These are phyloP conservation scores for Acephala macrosclerotiorum DNA, from an alignment of 2,329 filamentous ascomycete genomes.

Conservation along the genomic window DNA sequence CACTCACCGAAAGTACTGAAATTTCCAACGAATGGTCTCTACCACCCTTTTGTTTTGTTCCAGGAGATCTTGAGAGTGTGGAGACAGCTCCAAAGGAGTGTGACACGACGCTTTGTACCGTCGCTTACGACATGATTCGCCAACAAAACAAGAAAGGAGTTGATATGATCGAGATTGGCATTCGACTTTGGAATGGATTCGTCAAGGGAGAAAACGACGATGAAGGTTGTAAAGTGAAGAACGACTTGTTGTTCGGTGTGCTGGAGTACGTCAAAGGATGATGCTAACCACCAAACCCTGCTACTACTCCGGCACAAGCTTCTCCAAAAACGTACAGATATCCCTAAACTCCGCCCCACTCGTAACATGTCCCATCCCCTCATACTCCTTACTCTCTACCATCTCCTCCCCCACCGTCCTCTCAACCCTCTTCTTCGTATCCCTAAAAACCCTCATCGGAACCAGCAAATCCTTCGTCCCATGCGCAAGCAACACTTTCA, in stretches of 20 bases:
- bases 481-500: constrained; percentile 54
- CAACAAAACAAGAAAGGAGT: constrained; percentile 22
- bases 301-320: constrained; percentile 24
- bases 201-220: constrained; percentile 7
- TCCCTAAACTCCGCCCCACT: constrained; percentile 52
- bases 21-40: background rate
- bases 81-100: background rate
- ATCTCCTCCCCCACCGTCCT: constrained; percentile 47
- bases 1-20: background rate
- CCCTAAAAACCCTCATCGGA: constrained; percentile 52
- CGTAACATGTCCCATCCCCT: constrained; percentile 55
- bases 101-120: constrained; percentile 20
- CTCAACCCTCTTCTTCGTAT: constrained; percentile 46
- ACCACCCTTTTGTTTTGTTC: background rate
- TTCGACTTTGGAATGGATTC: constrained; percentile 23
- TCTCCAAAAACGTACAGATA: constrained; percentile 47
- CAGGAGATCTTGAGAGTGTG: background rate
- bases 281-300: background rate
- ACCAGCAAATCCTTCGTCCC: constrained; percentile 56
- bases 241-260: constrained; percentile 18
- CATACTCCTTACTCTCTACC: constrained; percentile 53
- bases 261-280: constrained; percentile 17
- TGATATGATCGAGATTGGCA: constrained; percentile 26
- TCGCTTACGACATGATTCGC: constrained; percentile 18
- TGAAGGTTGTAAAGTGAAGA: constrained; percentile 20